Percentiles rank a stretch among this genome's conserved stretches.
phyloP scores from a whole-genome alignment of 2,329 filamentous ascomycete genomes.

The Trichophyton benhamiae region DNA sequence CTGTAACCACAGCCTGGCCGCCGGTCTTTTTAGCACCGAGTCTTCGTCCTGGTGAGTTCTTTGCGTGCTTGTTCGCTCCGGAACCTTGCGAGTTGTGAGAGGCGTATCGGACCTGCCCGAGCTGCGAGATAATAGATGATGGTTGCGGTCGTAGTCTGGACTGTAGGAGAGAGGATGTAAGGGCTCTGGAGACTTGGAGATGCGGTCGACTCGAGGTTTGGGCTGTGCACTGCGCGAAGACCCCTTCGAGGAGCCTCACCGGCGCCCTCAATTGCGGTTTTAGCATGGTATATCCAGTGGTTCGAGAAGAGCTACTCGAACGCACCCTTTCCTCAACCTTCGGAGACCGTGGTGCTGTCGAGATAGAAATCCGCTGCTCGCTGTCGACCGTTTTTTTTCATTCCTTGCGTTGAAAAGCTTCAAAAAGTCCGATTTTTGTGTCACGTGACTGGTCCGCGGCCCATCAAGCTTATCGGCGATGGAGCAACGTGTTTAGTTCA shows the following conservation, averaged over 20 bases:
- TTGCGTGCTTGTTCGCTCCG: conserved; percentile 53
- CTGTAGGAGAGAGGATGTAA: neutral
- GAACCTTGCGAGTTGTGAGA: conserved; percentile 51
- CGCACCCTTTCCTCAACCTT: conserved; percentile 4
- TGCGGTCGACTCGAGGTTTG: conserved; percentile 10
- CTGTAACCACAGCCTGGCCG: conserved; percentile 85
- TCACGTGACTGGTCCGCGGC: neutral
- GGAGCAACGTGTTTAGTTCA: conserved; percentile 1
- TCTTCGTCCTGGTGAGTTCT: conserved; percentile 67
- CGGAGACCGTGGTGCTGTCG: neutral
- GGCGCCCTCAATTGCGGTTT: conserved; percentile 32
- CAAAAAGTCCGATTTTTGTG: neutral
- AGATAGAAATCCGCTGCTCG: neutral
- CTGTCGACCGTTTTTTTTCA: neutral
- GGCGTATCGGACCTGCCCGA: conserved; percentile 44
- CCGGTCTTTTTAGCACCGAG: conserved; percentile 87
- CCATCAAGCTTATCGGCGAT: neutral
- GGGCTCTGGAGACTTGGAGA: conserved; percentile 14
- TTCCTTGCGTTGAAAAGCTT: neutral
- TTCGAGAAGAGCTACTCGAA: conserved; percentile 6
- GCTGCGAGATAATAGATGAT: conserved; percentile 26
- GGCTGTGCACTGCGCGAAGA: conserved; percentile 23
- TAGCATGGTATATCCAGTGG: conserved; percentile 24
- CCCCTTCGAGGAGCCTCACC: conserved; percentile 28
- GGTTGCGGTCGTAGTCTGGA: conserved; percentile 9